These are phyloP conservation scores for Candida suzukii DNA, from an alignment of 805 yeast genomes.

Conservation along the genomic window DNA sequence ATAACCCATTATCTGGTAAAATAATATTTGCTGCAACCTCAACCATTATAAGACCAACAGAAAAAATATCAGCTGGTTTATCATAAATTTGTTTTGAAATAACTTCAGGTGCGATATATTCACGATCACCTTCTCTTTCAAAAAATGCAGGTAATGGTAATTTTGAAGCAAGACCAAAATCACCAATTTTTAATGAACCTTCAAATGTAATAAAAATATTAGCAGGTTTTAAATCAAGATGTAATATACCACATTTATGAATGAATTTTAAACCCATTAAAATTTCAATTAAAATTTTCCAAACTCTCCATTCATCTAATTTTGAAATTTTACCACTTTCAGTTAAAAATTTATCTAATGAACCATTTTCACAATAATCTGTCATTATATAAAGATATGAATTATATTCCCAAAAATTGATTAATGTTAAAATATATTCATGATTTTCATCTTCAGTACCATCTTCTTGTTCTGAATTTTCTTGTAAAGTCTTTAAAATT, in stretches of 20 bases:
- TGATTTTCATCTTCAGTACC: not conserved
- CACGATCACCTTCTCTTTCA: slow-evolving; percentile 96
- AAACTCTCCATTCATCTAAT: slow-evolving; percentile 93
- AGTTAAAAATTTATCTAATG: slow-evolving; percentile 69
- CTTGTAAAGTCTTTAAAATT: slow-evolving; percentile 42
- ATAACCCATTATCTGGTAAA: slow-evolving; percentile 90
- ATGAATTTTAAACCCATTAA: slow-evolving; percentile 73
- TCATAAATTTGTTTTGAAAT: slow-evolving; percentile 77
- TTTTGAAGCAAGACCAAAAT: slow-evolving; percentile 89
- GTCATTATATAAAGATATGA: slow-evolving; percentile 84
- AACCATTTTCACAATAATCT: slow-evolving; percentile 89
- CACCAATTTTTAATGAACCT: slow-evolving; percentile 90
- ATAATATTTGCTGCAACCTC: slow-evolving; percentile 95
- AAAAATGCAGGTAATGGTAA: slow-evolving; percentile 65
- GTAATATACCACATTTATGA: slow-evolving; percentile 71
- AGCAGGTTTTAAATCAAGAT: slow-evolving; percentile 92
- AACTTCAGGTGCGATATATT: slow-evolving; percentile 96
- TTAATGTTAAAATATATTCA: slow-evolving; percentile 69
- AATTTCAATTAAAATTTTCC: slow-evolving; percentile 90
- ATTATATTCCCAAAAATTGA: slow-evolving; percentile 81
- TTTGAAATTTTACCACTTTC: slow-evolving; percentile 71
- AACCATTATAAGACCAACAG: slow-evolving; percentile 87
- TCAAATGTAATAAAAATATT: slow-evolving; percentile 92
- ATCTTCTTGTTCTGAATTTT: slow-evolving; percentile 24
- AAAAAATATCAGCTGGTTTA: slow-evolving; percentile 89